These are phyloP conservation scores for Cladophialophora immunda DNA, from an alignment of 2,329 filamentous ascomycete genomes.

Conservation along the genomic window DNA sequence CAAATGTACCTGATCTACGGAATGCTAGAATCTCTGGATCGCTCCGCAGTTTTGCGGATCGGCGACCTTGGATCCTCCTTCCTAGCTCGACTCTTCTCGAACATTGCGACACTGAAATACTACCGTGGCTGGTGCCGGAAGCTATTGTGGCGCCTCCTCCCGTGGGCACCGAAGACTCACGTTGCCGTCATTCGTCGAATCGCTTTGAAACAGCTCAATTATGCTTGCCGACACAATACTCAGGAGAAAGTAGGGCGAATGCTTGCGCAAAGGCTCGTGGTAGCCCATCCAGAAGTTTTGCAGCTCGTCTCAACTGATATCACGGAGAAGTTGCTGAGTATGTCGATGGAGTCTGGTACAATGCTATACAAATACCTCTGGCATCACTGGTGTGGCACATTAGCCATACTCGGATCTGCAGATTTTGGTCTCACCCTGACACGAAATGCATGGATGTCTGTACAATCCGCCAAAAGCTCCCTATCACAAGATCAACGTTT, in stretches of 20 bases:
- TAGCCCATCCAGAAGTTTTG: neutral
- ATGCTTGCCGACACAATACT: neutral
- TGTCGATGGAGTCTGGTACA: slow-evolving; percentile 8
- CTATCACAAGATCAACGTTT: slow-evolving; percentile 19
- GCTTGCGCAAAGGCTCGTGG: slow-evolving; percentile 16
- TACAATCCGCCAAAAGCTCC: slow-evolving; percentile 4
- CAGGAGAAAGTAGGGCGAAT: slow-evolving; percentile 12
- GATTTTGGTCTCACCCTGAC: slow-evolving; percentile 1
- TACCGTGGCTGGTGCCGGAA: slow-evolving; percentile 4
- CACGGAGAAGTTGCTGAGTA: slow-evolving; percentile 19
- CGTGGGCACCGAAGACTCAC: slow-evolving; percentile 22
- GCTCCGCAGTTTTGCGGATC: slow-evolving; percentile 27
- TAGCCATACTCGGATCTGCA: slow-evolving; percentile 21
- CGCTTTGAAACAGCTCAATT: slow-evolving; percentile 13
- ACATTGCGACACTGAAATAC: slow-evolving; percentile 2
- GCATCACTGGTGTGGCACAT: slow-evolving; percentile 27
- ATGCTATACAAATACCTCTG: slow-evolving; percentile 24
- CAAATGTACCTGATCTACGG: slow-evolving; percentile 16
- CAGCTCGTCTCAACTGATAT: slow-evolving; percentile 18
- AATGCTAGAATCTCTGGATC: slow-evolving; percentile 21
- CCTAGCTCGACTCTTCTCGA: slow-evolving; percentile 27
- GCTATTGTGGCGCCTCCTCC: slow-evolving; percentile 22
- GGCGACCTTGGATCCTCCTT: slow-evolving; percentile 23
- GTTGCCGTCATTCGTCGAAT: slow-evolving; percentile 22
- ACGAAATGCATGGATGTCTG: slow-evolving; percentile 15